Percentiles rank a stretch among this genome's conserved stretches.
Conservation (phyloP, 2,329 filamentous ascomycete genomes). For the Botrytis tulipae region DNA sequence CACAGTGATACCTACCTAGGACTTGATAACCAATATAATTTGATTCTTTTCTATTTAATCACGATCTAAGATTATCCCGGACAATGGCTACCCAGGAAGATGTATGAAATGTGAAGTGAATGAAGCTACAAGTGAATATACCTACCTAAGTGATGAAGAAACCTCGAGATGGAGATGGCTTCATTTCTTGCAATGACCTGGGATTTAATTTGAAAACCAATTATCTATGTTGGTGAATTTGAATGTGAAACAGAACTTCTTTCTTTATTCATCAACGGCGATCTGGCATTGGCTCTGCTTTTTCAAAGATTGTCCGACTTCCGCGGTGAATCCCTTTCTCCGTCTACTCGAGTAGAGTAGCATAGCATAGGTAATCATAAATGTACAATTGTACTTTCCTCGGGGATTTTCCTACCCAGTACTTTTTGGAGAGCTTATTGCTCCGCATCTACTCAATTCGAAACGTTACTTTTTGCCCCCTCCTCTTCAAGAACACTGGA, state of each 20-base stretch:
- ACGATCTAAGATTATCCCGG: not conserved
- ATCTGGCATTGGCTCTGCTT: not conserved
- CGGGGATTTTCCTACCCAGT: not conserved
- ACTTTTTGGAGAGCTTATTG: not conserved
- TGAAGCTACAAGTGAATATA: not conserved
- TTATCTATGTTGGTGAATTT: not conserved
- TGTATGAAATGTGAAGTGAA: not conserved
- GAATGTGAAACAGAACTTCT: not conserved
- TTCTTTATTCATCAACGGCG: not conserved
- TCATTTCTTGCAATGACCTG: not conserved
- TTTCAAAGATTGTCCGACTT: not conserved
- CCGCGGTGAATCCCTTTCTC: not conserved
- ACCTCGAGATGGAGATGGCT: not conserved
- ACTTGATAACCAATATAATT: not conserved
- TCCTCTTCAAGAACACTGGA: not conserved
- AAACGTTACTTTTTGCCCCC: not conserved
- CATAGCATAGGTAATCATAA: too few species aligned
- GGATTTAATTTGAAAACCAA: not conserved
- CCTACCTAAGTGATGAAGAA: not conserved
- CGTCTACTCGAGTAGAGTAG: too few species aligned
- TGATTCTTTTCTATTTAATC: not conserved
- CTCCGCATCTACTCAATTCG: conserved; percentile 3
- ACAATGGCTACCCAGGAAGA: not conserved
- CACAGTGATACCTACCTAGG: not conserved
- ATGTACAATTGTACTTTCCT: not conserved